Base-by-base conservation (phyloP, 352 stramenopile species). In the Pythium insidiosum region DNA sequence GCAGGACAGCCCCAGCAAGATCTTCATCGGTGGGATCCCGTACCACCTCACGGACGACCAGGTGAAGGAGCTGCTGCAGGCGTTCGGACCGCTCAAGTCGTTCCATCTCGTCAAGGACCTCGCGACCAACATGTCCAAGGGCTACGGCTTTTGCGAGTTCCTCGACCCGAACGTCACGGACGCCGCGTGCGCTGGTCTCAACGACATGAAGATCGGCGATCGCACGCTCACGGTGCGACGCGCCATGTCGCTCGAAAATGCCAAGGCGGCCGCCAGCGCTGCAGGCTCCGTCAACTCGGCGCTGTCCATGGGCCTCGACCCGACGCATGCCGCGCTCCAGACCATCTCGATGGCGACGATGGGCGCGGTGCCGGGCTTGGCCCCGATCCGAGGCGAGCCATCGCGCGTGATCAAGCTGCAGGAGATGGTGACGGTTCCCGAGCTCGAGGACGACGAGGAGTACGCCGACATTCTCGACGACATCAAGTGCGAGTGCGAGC, bases 131-230 rank as follows among this genome's bases (percentile, higher is more conserved):
- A 62, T 88, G 22, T 97, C 77, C 19, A 98, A 98, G 66, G 96
- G 96, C 46, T 99, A 99, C 66, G 95, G 84, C 22, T 99, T 99
- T 68, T 97, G 95, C 33, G 95, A 99, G 63, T 99, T 98, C 70
- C 63, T 88, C 38, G 92, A 98, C 61, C 63, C 78, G 19, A 75
- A 50, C 24, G 73, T 97, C 19, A 98, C 94, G 13, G 78, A 96
- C 42, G 73, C 89, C 10, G 95, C 95, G 6, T 95, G 93, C 26
- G 65, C 96, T 19, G 95, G 94, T 9, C 66, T 99, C 19, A 98
- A 99, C 61, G 94, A 95, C 35, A 98, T 99, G 89, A 61, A 77
- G 45, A 63, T 97, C 38, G 82, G 86, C 33, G 90, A 96, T 50
- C 94, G 95, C 60, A 96, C 73, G 12, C 63, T 97, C 16, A 95